Percentiles rank a stretch among this genome's conserved stretches.
Evolutionary conservation across 306 rosid species (phyloP).

Genomic region (Fragaria ananassa): DNA sequence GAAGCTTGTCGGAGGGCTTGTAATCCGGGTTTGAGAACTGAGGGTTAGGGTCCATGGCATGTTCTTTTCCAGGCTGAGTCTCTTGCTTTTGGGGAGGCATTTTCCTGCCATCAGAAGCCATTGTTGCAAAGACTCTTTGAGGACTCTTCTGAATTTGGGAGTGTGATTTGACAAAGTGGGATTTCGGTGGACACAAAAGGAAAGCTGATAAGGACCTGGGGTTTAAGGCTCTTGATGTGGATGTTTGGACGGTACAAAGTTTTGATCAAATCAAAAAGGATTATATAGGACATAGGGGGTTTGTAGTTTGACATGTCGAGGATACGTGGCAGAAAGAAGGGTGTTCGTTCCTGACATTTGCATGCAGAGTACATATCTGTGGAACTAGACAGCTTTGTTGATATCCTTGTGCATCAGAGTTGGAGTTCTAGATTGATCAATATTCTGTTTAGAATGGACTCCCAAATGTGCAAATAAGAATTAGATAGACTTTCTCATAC

Average conservation of each 20-base stretch:
- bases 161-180: neutral
- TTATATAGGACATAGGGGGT: slow-evolving; percentile 12
- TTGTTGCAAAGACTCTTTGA: slow-evolving; percentile 28
- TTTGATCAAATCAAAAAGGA: neutral
- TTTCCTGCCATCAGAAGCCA: slow-evolving; percentile 58
- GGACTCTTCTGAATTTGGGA: slow-evolving; percentile 8
- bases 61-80: slow-evolving; percentile 73
- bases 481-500: too few species aligned
- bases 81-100: slow-evolving; percentile 65
- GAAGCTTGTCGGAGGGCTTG: slow-evolving; percentile 72
- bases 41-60: slow-evolving; percentile 69
- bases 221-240: too few species aligned
- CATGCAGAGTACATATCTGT: slow-evolving; percentile 18
- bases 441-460: too few species aligned
- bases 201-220: slow-evolving; percentile 1
- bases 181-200: neutral
- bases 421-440: neutral
- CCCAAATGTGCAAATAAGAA: too few species aligned
- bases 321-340: slow-evolving; percentile 25
- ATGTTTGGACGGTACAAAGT: slow-evolving; percentile 1
- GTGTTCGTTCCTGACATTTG: slow-evolving; percentile 7
- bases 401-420: slow-evolving; percentile 15
- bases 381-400: slow-evolving; percentile 15
- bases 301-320: slow-evolving; percentile 27
- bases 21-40: slow-evolving; percentile 55